phyloP scores from a whole-genome alignment of 192 early-diverging fungal genomes.

The Chytriomyces confervae region DNA sequence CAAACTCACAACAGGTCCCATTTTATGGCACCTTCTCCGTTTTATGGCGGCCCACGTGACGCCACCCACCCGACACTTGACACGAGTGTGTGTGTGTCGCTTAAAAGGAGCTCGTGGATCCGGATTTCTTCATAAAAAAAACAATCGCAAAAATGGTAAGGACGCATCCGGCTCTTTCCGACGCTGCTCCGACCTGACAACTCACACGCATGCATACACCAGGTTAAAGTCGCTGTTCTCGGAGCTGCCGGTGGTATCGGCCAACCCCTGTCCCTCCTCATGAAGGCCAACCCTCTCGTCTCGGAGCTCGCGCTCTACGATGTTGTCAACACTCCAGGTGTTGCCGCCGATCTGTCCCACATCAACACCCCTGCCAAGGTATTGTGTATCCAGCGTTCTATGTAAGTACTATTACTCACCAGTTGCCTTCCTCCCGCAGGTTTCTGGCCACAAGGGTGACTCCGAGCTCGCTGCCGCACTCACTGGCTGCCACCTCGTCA shows the following conservation, averaged over 20 bases:
- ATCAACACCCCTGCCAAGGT: slow-evolving; percentile 82
- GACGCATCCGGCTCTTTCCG: background rate
- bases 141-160: too few relatives aligned
- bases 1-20: too few relatives aligned
- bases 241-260: slow-evolving; percentile 93
- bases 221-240: slow-evolving; percentile 59
- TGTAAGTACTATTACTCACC: background rate
- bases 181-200: background rate
- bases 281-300: slow-evolving; percentile 88
- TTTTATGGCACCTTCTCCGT: too few relatives aligned
- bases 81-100: too few relatives aligned
- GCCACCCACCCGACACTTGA: too few relatives aligned
- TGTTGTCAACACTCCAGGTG: slow-evolving; percentile 97
- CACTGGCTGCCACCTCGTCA: slow-evolving; percentile 70
- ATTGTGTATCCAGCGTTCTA: background rate
- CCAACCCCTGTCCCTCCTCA: slow-evolving; percentile 92
- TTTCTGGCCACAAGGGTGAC: slow-evolving; percentile 73
- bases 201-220: background rate
- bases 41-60: too few relatives aligned
- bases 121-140: too few relatives aligned
- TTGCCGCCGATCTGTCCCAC: slow-evolving; percentile 94
- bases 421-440: background rate
- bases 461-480: slow-evolving; percentile 75
- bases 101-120: too few relatives aligned
- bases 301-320: slow-evolving; percentile 91